These are phyloP conservation scores for Tricholoma sp. DNA, from an alignment of 768 basidiomycete species.

Conservation along the genomic window DNA sequence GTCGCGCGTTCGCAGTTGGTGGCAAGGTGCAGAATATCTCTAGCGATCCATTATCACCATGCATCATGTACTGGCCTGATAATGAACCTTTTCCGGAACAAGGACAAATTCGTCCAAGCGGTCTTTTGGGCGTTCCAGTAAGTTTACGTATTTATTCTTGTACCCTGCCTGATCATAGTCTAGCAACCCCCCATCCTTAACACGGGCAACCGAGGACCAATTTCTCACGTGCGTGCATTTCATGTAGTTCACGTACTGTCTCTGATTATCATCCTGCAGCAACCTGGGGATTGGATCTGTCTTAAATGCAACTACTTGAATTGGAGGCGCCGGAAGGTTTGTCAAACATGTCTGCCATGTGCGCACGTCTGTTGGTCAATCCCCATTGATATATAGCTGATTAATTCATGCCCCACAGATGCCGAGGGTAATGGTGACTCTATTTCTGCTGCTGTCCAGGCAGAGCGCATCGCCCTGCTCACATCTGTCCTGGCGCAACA, in stretches of 20 bases:
- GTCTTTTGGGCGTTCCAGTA: constrained; percentile 51
- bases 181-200: constrained; percentile 86
- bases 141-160: constrained; percentile 7
- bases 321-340: constrained; percentile 84
- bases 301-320: constrained; percentile 83
- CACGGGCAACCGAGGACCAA: constrained; percentile 84
- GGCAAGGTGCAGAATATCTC: constrained; percentile 81
- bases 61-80: constrained; percentile 89
- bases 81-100: constrained; percentile 81
- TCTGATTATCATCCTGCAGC: constrained; percentile 28
- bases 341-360: constrained; percentile 87
- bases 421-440: constrained; percentile 88
- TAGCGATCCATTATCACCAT: constrained; percentile 62
- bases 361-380: constrained; percentile 24
- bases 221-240: constrained; percentile 63
- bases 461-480: constrained; percentile 76
- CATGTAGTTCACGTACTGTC: background rate
- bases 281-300: constrained; percentile 82
- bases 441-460: constrained; percentile 79
- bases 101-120: constrained; percentile 68
- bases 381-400: constrained; percentile 2
- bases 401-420: constrained; percentile 35
- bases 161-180: constrained; percentile 5
- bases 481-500: constrained; percentile 69
- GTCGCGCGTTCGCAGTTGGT: constrained; percentile 68